Percentiles rank a stretch among this genome's conserved stretches.
These are phyloP conservation scores for Neonectria neomacrospora DNA, from an alignment of 2,329 filamentous ascomycete genomes.

Conservation along the genomic window DNA sequence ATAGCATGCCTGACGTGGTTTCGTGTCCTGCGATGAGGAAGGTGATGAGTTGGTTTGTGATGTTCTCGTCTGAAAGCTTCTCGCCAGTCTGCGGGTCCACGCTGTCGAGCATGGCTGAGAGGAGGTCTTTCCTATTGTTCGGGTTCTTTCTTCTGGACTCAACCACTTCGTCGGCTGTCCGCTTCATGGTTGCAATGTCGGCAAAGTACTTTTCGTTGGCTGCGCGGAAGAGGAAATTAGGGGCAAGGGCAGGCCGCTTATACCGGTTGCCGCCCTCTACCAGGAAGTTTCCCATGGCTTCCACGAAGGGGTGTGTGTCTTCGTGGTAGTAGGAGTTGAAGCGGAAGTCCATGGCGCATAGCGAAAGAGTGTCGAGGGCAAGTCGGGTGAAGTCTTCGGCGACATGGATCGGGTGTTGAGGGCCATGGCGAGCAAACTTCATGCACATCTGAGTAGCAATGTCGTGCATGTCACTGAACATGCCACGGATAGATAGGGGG, in stretches of 20 bases:
- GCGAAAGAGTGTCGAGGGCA: constrained; percentile 76
- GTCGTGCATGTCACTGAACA: constrained; percentile 78
- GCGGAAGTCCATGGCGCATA: constrained; percentile 77
- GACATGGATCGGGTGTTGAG: constrained; percentile 65
- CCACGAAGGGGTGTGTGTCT: constrained; percentile 75
- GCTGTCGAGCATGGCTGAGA: constrained; percentile 76
- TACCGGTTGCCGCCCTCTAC: constrained; percentile 64
- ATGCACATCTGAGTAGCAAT: constrained; percentile 72
- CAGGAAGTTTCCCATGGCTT: constrained; percentile 74
- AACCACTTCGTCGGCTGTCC: constrained; percentile 69
- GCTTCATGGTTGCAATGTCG: constrained; percentile 66
- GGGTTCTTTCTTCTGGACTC: constrained; percentile 66
- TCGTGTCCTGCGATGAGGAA: constrained; percentile 79
- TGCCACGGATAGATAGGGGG: constrained; percentile 72
- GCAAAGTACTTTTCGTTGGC: constrained; percentile 62
- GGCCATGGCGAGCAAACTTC: constrained; percentile 75
- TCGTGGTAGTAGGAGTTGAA: constrained; percentile 81
- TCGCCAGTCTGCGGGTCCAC: constrained; percentile 74
- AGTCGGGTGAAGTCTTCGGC: constrained; percentile 78
- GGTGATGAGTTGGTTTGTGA: constrained; percentile 77
- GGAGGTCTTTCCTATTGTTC: constrained; percentile 70
- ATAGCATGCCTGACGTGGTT: constrained; percentile 74
- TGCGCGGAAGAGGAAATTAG: constrained; percentile 60
- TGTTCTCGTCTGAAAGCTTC: constrained; percentile 69
- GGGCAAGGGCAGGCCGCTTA: constrained; percentile 57